Evolutionary conservation across 2,329 filamentous ascomycete genomes (phyloP).

Genomic region (Biscogniauxia marginata): DNA sequence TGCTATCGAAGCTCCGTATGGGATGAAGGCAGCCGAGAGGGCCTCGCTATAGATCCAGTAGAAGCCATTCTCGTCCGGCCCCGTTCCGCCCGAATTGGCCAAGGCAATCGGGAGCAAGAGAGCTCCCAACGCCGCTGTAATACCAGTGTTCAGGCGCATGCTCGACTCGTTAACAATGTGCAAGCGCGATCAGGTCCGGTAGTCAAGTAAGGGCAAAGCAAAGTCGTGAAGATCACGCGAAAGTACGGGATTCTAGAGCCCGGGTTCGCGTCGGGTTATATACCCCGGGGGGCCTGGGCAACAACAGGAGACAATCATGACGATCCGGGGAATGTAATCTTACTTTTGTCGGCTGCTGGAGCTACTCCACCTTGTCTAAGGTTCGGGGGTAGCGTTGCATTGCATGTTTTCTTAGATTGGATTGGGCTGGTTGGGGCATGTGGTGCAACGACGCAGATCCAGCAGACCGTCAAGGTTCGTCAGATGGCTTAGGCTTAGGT

Average conservation of each 20-base stretch:
- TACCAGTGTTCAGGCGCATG: constrained; percentile 29
- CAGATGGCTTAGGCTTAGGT: neutral
- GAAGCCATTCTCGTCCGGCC: constrained; percentile 61
- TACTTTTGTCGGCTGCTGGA: constrained; percentile 7
- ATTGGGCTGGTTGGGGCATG: neutral
- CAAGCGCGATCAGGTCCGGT: neutral
- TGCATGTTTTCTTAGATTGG: neutral
- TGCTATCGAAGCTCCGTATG: constrained; percentile 71
- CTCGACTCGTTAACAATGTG: neutral
- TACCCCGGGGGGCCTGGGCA: constrained; percentile 12
- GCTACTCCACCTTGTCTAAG: neutral
- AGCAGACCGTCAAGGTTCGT: neutral
- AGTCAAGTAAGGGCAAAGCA: neutral
- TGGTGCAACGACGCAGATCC: neutral
- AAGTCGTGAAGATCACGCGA: neutral
- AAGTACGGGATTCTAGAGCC: neutral
- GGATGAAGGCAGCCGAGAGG: constrained; percentile 68
- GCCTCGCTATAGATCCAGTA: constrained; percentile 69
- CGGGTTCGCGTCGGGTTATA: constrained; percentile 5
- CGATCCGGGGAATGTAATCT: constrained; percentile 25
- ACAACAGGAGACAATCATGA: constrained; percentile 2
- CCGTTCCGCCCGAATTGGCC: constrained; percentile 27
- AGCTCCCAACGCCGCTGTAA: constrained; percentile 30
- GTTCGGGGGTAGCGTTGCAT: neutral
- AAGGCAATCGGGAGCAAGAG: constrained; percentile 32